Percentiles rank a stretch among this genome's conserved stretches.
Evolutionary conservation across 257 asterid species (phyloP).

Genomic region (Ilex aquifolium): DNA sequence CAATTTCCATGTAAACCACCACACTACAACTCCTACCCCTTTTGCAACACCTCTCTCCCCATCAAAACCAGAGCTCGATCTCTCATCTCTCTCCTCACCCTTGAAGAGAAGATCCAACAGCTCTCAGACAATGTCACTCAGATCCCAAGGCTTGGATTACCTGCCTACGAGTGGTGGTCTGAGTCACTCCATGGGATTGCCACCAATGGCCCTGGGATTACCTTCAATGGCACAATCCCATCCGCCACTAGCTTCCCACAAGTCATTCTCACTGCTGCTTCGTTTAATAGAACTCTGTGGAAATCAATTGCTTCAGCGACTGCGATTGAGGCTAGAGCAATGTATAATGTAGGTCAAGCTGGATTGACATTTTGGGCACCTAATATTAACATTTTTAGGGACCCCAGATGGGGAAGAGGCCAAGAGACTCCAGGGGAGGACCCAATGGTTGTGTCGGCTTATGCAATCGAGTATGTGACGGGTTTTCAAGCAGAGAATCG

Average conservation of each 20-base stretch:
- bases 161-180: constrained; percentile 92
- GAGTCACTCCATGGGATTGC: constrained; percentile 92
- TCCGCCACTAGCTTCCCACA: constrained; percentile 83
- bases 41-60: constrained; percentile 62
- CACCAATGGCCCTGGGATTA: constrained; percentile 74
- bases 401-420: constrained; percentile 98
- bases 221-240: constrained; percentile 51
- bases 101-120: constrained; percentile 66
- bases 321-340: constrained; percentile 77
- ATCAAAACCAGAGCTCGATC: constrained; percentile 46
- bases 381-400: constrained; percentile 76
- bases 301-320: constrained; percentile 46
- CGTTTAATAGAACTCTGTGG: constrained; percentile 77
- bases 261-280: constrained; percentile 66
- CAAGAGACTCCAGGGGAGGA: constrained; percentile 99
- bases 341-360: constrained; percentile 69
- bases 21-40: constrained; percentile 34
- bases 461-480: constrained; percentile 58
- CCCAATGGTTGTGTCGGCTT: constrained; percentile 66
- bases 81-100: constrained; percentile 58
- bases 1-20: constrained; percentile 57
- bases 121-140: constrained; percentile 59
- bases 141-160: constrained; percentile 63
- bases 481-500: constrained; percentile 50
- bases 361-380: constrained; percentile 97